These are phyloP conservation scores for Prunus padus DNA, from an alignment of 306 rosid species.

Conservation along the genomic window DNA sequence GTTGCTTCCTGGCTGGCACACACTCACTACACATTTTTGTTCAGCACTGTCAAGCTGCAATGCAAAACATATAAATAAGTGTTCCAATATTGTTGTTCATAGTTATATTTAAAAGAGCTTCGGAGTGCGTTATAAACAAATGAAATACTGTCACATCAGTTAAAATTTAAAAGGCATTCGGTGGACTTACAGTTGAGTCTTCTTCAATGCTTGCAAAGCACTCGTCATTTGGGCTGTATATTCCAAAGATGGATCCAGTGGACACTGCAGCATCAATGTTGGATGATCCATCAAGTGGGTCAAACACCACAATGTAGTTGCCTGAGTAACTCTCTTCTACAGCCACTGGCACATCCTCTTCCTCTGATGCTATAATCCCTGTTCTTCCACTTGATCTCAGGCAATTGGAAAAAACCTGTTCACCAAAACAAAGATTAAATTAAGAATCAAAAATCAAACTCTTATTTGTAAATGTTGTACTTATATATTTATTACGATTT, in stretches of 20 bases:
- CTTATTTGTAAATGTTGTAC: background rate
- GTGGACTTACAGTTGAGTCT: conserved; percentile 56
- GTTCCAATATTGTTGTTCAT: background rate
- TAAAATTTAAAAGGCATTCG: too few species aligned
- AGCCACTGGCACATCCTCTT: conserved; percentile 97
- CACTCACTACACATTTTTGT: conserved; percentile 77
- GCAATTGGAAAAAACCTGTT: conserved; percentile 88
- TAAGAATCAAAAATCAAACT: conserved; percentile 1
- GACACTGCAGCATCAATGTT: conserved; percentile 97
- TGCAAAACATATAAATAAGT: background rate
- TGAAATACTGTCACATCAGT: background rate
- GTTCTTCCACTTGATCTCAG: conserved; percentile 97
- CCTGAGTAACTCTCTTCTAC: conserved; percentile 99
- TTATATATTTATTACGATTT: too few species aligned
- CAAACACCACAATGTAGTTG: conserved; percentile 91
- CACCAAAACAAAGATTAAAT: too few species aligned
- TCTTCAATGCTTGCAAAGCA: conserved; percentile 73
- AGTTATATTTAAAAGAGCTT: too few species aligned
- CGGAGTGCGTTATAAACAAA: background rate
- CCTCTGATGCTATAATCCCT: conserved; percentile 98
- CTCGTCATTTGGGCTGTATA: conserved; percentile 94
- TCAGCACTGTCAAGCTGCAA: conserved; percentile 62
- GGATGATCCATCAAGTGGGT: conserved; percentile 97
- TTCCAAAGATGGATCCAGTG: conserved; percentile 96
- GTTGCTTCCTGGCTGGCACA: conserved; percentile 98